These are phyloP conservation scores for Saccharomycopsis olivae DNA, from an alignment of 805 yeast genomes.

Conservation along the genomic window DNA sequence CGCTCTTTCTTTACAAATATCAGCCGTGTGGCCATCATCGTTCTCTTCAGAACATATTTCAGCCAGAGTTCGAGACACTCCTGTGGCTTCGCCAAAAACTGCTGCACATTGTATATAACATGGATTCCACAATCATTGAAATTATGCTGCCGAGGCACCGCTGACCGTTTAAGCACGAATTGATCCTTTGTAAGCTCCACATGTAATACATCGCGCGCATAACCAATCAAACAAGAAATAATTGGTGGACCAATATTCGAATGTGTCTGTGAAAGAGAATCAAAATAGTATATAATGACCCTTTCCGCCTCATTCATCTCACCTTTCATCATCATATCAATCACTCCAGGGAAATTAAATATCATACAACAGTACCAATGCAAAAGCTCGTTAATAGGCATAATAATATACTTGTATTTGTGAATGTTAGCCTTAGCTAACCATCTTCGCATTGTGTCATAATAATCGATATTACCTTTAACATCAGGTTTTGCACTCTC, in stretches of 20 bases:
- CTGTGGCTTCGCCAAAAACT: conserved; percentile 40
- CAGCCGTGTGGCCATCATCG: conserved; percentile 3
- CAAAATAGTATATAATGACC: conserved; percentile 51
- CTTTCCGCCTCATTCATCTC: conserved; percentile 9
- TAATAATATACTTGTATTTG: conserved; percentile 46
- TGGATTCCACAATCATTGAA: conserved; percentile 93
- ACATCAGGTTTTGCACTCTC: conserved; percentile 22
- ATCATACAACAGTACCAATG: conserved; percentile 89
- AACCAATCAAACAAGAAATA: conserved; percentile 48
- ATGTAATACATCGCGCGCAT: conserved; percentile 55
- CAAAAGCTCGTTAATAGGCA: conserved; percentile 70
- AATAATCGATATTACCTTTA: conserved; percentile 29
- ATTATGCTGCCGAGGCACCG: conserved; percentile 78
- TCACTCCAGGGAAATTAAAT: conserved; percentile 35
- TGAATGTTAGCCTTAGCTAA: conserved; percentile 55
- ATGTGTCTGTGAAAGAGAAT: conserved; percentile 61
- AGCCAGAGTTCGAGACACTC: conserved; percentile 43
- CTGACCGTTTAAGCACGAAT: conserved; percentile 38
- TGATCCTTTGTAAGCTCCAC: conserved; percentile 35
- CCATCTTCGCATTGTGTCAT: conserved; percentile 68
- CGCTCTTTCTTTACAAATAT: conserved; percentile 23
- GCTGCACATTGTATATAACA: conserved; percentile 62
- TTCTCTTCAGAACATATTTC: conserved; percentile 3
- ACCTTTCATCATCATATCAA: conserved; percentile 1
- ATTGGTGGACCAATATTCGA: conserved; percentile 41